phyloP scores from a whole-genome alignment of 176 grass and related monocot species.

The Triticum monococcum region DNA sequence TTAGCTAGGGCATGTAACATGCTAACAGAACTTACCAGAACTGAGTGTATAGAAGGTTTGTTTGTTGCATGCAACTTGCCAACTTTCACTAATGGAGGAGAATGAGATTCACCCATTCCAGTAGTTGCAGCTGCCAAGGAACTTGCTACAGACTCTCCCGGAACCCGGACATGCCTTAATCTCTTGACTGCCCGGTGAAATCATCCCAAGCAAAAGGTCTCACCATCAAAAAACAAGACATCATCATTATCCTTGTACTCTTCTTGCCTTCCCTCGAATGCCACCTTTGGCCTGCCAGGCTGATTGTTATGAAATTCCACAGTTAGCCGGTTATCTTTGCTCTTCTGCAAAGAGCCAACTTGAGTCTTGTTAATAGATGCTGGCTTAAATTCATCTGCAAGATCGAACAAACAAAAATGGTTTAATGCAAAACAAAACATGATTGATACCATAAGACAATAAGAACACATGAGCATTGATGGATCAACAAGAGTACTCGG shows the following conservation, averaged over 20 bases:
- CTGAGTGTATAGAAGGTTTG: slow-evolving; percentile 51
- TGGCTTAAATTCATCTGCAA: slow-evolving; percentile 97
- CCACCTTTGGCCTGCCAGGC: slow-evolving; percentile 76
- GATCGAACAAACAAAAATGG: slow-evolving; percentile 21
- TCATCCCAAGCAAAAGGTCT: slow-evolving; percentile 73
- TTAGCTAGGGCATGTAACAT: slow-evolving; percentile 25
- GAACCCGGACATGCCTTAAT: slow-evolving; percentile 78
- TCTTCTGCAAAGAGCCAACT: slow-evolving; percentile 76
- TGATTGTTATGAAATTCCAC: slow-evolving; percentile 98
- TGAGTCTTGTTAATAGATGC: slow-evolving; percentile 97
- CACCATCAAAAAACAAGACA: slow-evolving; percentile 92
- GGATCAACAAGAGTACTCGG: slow-evolving; percentile 18
- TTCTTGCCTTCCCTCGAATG: slow-evolving; percentile 93
- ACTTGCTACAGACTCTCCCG: slow-evolving; percentile 62
- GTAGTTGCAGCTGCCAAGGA: slow-evolving; percentile 42
- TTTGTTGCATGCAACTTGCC: slow-evolving; percentile 42
- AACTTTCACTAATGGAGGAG: slow-evolving; percentile 71
- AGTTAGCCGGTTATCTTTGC: slow-evolving; percentile 86
- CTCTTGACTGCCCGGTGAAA: slow-evolving; percentile 89
- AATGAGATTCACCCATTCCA: slow-evolving; percentile 55
- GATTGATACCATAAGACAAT: slow-evolving; percentile 17
- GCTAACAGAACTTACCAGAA: slow-evolving; percentile 59
- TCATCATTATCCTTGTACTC: slow-evolving; percentile 92
- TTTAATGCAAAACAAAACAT: neutral
- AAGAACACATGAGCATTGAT: neutral